Evolutionary conservation across 306 rosid genomes (phyloP).

Genomic region (Trifolium repens): DNA sequence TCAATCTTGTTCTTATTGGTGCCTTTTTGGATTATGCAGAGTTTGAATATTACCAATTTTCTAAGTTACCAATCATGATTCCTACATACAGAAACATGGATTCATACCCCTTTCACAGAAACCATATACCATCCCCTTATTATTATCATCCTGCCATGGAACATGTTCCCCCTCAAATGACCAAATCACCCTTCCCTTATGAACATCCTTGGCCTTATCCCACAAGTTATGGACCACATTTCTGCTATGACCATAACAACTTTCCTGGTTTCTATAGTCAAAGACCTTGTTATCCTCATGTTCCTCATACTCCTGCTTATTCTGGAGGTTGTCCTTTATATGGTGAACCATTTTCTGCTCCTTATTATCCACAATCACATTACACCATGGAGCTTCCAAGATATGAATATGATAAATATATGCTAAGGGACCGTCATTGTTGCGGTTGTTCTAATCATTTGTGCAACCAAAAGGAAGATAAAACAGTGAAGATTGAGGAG

Average conservation of each 20-base stretch:
- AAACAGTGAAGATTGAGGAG: conserved; percentile 60
- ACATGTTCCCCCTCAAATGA: conserved; percentile 47
- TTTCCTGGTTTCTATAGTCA: conserved; percentile 42
- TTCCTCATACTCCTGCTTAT: conserved; percentile 45
- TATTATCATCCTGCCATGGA: conserved; percentile 42
- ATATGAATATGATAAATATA: conserved; percentile 64
- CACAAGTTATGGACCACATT: conserved; percentile 43
- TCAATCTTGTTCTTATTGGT: neutral
- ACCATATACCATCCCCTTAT: conserved; percentile 45
- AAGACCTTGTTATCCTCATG: conserved; percentile 47
- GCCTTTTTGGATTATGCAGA: neutral
- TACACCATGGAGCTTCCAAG: conserved; percentile 56
- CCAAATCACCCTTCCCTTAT: conserved; percentile 46
- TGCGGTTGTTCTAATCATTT: conserved; percentile 62
- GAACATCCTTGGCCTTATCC: conserved; percentile 55
- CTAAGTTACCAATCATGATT: conserved; percentile 44
- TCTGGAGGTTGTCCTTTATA: conserved; percentile 49
- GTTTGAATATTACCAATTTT: neutral
- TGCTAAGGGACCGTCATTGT: conserved; percentile 54
- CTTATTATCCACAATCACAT: conserved; percentile 53
- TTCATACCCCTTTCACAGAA: conserved; percentile 58
- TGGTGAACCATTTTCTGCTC: conserved; percentile 42
- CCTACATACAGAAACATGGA: conserved; percentile 59
- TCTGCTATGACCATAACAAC: conserved; percentile 56
- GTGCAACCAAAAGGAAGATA: conserved; percentile 47